Evolutionary conservation across 2,329 filamentous ascomycete species (phyloP).

Genomic region (Ascochyta rabiei): DNA sequence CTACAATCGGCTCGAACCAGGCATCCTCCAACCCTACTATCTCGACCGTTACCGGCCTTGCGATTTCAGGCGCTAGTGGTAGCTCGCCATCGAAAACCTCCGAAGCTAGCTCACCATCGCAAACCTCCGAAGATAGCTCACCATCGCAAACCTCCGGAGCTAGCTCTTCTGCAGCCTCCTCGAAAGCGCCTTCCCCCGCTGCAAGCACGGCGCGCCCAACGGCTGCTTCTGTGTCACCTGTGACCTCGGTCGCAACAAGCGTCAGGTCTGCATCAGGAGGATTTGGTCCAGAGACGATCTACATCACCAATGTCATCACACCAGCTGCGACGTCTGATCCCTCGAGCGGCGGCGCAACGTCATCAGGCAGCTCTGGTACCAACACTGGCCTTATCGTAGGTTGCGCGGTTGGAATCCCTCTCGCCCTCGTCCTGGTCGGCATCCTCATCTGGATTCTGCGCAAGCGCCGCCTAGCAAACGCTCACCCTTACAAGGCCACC

Average conservation of each 20-base stretch:
- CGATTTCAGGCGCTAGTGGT: slow-evolving; percentile 19
- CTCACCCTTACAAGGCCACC: slow-evolving; percentile 24
- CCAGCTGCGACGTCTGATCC: slow-evolving; percentile 14
- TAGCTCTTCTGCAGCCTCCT: neutral
- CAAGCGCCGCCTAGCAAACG: slow-evolving; percentile 36
- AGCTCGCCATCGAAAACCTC: slow-evolving; percentile 22
- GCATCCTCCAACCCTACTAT: slow-evolving; percentile 28
- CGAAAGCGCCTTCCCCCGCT: neutral
- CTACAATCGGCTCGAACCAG: slow-evolving; percentile 36
- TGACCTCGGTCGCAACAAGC: slow-evolving; percentile 34
- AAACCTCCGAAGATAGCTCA: too few species aligned
- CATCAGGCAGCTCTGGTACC: slow-evolving; percentile 21
- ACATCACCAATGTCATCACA: slow-evolving; percentile 27
- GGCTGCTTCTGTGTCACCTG: slow-evolving; percentile 19
- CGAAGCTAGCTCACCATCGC: slow-evolving; percentile 19
- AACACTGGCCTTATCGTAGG: slow-evolving; percentile 43
- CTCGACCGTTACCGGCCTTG: slow-evolving; percentile 36
- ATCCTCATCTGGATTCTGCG: slow-evolving; percentile 42
- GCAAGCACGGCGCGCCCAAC: slow-evolving; percentile 1
- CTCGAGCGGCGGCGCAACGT: neutral
- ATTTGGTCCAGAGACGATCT: slow-evolving; percentile 31
- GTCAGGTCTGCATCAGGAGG: slow-evolving; percentile 30
- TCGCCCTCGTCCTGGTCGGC: slow-evolving; percentile 38
- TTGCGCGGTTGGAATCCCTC: slow-evolving; percentile 45
- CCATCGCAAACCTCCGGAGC: slow-evolving; percentile 22